These are phyloP conservation scores for Pseudozyma sp. DNA, from an alignment of 1,284 basidiomycete species.

Conservation along the genomic window DNA sequence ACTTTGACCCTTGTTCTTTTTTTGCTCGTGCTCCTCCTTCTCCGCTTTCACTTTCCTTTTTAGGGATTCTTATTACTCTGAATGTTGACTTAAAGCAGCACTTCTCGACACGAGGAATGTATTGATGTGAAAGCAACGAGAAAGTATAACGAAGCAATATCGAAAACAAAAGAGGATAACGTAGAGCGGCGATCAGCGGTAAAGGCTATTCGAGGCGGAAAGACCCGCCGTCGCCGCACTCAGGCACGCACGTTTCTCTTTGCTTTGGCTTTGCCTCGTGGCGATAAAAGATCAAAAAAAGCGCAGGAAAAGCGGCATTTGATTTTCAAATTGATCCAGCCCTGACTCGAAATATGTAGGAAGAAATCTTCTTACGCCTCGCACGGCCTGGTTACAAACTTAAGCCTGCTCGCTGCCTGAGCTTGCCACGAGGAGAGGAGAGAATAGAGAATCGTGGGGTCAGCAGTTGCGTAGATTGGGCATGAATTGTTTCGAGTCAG, in stretches of 20 bases:
- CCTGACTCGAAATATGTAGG: slow-evolving; percentile 28
- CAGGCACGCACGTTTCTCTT: neutral
- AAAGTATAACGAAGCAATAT: too few relatives aligned
- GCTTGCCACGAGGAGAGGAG: slow-evolving; percentile 6
- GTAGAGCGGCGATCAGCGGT: neutral
- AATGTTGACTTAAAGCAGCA: too few relatives aligned
- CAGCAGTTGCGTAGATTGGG: too few relatives aligned
- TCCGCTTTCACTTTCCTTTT: too few relatives aligned
- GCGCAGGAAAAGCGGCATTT: neutral
- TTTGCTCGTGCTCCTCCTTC: too few relatives aligned
- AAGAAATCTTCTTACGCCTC: slow-evolving; percentile 1
- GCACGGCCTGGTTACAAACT: neutral
- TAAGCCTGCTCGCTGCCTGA: too few relatives aligned
- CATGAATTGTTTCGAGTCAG: too few relatives aligned
- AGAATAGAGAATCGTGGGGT: neutral
- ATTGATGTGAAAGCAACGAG: too few relatives aligned
- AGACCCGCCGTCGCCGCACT: neutral
- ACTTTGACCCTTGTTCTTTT: too few relatives aligned
- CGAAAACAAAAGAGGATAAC: too few relatives aligned
- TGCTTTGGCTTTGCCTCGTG: neutral
- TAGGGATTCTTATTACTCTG: too few relatives aligned
- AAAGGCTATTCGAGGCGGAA: neutral
- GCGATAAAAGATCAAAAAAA: slow-evolving; percentile 3
- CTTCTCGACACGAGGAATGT: too few relatives aligned
- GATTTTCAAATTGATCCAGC: slow-evolving; percentile 12